A percentile compares a stretch with the other conserved stretches of the same genome.
phyloP scores from a whole-genome alignment of 169 alveolate genomes.

The Eimeria brunetti region DNA sequence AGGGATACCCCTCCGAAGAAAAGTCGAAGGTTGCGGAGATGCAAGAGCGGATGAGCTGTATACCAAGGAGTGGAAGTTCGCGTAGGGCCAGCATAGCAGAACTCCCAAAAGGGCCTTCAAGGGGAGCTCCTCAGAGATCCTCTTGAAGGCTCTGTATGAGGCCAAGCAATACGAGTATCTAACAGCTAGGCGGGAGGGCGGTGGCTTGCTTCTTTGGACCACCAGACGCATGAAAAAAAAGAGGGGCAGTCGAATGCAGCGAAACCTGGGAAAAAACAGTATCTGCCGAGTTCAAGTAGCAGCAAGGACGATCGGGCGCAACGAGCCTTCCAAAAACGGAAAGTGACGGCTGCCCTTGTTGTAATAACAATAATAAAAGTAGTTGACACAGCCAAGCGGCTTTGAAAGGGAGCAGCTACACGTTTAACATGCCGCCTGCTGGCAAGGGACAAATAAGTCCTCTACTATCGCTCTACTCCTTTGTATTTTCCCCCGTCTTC shows the following conservation, averaged over 20 bases:
- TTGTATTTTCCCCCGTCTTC: background rate
- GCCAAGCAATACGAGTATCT: background rate
- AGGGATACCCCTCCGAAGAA: background rate
- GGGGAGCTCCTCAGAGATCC: constrained; percentile 15
- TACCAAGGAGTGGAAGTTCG: background rate
- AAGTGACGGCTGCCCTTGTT: background rate
- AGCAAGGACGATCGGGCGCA: background rate
- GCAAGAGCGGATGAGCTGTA: background rate
- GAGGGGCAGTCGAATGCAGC: background rate
- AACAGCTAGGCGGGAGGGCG: background rate
- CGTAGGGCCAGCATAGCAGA: background rate
- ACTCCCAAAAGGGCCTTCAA: background rate
- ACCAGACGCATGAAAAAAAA: background rate
- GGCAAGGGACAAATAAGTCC: background rate
- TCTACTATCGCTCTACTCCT: background rate
- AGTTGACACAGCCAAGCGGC: background rate
- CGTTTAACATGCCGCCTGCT: background rate
- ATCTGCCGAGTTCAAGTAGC: background rate
- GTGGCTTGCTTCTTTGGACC: background rate
- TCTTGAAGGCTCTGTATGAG: background rate
- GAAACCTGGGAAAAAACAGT: background rate
- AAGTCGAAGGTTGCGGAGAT: background rate
- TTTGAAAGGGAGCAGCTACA: background rate
- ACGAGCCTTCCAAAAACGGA: background rate
- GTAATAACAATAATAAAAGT: background rate